Conservation (phyloP, 805 yeast genomes). For the Jamesozyma spencerorum region DNA sequence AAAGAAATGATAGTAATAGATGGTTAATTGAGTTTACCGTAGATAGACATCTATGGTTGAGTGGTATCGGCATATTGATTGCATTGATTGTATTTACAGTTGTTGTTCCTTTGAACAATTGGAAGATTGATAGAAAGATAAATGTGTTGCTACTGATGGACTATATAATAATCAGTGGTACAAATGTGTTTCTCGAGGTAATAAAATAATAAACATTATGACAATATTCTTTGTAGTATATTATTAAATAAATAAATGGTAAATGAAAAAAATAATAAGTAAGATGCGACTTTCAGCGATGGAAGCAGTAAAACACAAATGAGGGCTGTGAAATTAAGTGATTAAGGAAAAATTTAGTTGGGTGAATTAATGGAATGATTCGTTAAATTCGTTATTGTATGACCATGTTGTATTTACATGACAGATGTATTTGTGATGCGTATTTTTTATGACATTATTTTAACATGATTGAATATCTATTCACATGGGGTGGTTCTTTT, state of each 20-base stretch:
- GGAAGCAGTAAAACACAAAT: no score
- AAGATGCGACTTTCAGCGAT: no score
- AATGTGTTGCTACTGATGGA: slow-evolving; percentile 28
- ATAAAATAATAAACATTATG: not conserved
- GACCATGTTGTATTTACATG: no score
- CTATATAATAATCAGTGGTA: slow-evolving; percentile 13
- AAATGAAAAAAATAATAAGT: not conserved
- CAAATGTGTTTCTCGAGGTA: slow-evolving; percentile 17
- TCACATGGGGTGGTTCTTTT: no score
- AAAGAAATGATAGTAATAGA: not conserved
- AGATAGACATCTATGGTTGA: slow-evolving; percentile 32
- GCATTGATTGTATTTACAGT: slow-evolving; percentile 33
- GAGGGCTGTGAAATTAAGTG: no score
- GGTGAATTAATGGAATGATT: no score
- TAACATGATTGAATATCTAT: not conserved
- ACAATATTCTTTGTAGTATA: no score
- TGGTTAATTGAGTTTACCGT: slow-evolving; percentile 30
- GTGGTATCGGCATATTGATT: slow-evolving; percentile 34
- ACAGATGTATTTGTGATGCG: no score
- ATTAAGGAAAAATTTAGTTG: no score
- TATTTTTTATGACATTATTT: no score
- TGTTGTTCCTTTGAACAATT: slow-evolving; percentile 37
- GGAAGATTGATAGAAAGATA: slow-evolving; percentile 37
- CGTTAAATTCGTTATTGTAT: no score
- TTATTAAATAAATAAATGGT: no score